Evolutionary conservation across 495 filamentous ascomycete genomes (phyloP).

Genomic region (Penicillium longicatenatum): DNA sequence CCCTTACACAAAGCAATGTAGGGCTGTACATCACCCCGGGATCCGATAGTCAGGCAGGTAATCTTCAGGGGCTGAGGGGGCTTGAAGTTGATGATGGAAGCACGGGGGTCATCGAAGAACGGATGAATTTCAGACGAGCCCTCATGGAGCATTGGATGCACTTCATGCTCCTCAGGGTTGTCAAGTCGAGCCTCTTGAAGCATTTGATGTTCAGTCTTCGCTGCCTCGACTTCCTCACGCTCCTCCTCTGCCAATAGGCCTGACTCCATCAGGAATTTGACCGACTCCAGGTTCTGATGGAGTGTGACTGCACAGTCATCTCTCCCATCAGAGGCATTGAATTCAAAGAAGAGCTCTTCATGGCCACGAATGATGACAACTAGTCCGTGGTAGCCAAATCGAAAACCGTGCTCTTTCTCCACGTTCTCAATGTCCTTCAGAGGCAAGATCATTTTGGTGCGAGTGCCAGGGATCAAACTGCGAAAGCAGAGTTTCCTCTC

Average conservation of each 20-base stretch:
- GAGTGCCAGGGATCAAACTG: conserved; percentile 83
- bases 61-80: conserved; percentile 79
- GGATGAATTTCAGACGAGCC: conserved; percentile 55
- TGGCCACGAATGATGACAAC: conserved; percentile 91
- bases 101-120: conserved; percentile 90
- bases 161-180: conserved; percentile 58
- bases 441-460: conserved; percentile 91
- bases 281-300: conserved; percentile 71
- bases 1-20: conserved; percentile 97
- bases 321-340: conserved; percentile 69
- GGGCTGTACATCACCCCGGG: conserved; percentile 93
- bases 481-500: conserved; percentile 91
- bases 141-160: conserved; percentile 38
- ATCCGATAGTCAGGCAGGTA: conserved; percentile 94
- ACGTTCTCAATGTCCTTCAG: conserved; percentile 92
- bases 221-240: conserved; percentile 69
- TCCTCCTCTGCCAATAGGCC: conserved; percentile 69
- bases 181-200: conserved; percentile 76
- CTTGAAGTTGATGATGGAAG: conserved; percentile 95
- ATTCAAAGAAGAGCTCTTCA: conserved; percentile 97
- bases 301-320: conserved; percentile 89
- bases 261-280: conserved; percentile 71
- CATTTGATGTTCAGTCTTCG: conserved; percentile 79
- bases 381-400: conserved; percentile 87
- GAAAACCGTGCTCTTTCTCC: conserved; percentile 92